Percentiles rank a stretch among this genome's conserved stretches.
Conservation (phyloP, 2,329 filamentous ascomycete genomes). For the Trichoderma atrobrunneum region DNA sequence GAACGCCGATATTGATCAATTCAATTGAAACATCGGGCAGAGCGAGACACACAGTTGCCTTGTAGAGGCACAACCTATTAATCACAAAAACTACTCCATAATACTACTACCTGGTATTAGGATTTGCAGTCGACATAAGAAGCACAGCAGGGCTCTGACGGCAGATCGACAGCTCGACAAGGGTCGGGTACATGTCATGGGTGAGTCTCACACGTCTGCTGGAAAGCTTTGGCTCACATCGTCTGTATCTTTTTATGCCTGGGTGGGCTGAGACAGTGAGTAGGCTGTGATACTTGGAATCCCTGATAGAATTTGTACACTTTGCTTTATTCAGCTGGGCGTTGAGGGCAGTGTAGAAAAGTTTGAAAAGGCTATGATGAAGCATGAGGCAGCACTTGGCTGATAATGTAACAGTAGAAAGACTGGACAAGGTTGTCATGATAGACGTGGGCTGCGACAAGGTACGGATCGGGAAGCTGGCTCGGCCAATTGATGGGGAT, state of each 20-base stretch:
- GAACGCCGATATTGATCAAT: not conserved
- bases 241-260: not conserved
- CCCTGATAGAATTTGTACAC: not conserved
- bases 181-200: not conserved
- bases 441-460: not conserved
- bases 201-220: not conserved
- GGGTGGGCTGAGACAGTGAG: not conserved
- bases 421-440: not conserved
- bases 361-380: not conserved
- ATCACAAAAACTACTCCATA: not conserved
- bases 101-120: too few relatives aligned
- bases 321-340: not conserved
- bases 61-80: not conserved
- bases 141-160: not conserved
- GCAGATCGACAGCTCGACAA: constrained; percentile 12
- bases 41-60: not conserved
- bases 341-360: not conserved
- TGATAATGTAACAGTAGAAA: not conserved
- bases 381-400: not conserved
- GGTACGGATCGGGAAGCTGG: constrained; percentile 4
- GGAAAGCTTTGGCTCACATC: not conserved
- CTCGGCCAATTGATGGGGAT: constrained; percentile 7
- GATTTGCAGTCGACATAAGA: not conserved
- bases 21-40: not conserved
- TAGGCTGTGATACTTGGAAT: not conserved